Conservation (phyloP, 352 stramenopile genomes). For the Plasmopara muralis region DNA sequence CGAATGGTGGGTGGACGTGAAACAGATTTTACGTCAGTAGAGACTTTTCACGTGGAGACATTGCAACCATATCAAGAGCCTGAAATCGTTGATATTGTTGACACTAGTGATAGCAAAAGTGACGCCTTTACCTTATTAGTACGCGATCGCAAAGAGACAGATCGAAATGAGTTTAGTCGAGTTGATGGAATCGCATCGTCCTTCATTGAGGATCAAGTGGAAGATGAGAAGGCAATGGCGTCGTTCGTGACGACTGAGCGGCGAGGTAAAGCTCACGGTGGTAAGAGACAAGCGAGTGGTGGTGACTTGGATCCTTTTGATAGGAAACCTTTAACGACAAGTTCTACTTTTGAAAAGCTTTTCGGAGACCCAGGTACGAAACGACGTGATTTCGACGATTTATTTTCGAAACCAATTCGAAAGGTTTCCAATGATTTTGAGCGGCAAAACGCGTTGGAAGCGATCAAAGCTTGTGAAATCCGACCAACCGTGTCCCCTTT, state of each 20-base stretch:
- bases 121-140: constrained; percentile 7
- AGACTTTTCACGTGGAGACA: constrained; percentile 7
- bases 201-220: constrained; percentile 30
- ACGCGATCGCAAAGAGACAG: constrained; percentile 10
- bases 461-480: not conserved
- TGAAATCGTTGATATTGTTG: constrained; percentile 13
- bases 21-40: constrained; percentile 1
- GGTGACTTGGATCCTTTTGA: constrained; percentile 14
- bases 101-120: not conserved
- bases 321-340: constrained; percentile 5
- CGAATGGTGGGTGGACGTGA: constrained; percentile 39
- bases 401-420: constrained; percentile 11
- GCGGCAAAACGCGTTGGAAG: not conserved
- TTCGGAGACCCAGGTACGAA: constrained; percentile 18
- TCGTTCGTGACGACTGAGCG: constrained; percentile 23
- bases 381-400: constrained; percentile 13
- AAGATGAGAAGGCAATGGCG: constrained; percentile 13
- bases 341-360: constrained; percentile 25
- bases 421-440: constrained; percentile 1
- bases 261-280: constrained; percentile 17
- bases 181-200: constrained; percentile 17
- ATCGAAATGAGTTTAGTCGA: constrained; percentile 3
- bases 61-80: constrained; percentile 12
- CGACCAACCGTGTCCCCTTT: not conserved
- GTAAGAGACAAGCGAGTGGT: constrained; percentile 10